Evolutionary conservation across 306 rosid species (phyloP), one percentile per base, ranked within the genome.

Genomic region (Lotus japonicus): DNA sequence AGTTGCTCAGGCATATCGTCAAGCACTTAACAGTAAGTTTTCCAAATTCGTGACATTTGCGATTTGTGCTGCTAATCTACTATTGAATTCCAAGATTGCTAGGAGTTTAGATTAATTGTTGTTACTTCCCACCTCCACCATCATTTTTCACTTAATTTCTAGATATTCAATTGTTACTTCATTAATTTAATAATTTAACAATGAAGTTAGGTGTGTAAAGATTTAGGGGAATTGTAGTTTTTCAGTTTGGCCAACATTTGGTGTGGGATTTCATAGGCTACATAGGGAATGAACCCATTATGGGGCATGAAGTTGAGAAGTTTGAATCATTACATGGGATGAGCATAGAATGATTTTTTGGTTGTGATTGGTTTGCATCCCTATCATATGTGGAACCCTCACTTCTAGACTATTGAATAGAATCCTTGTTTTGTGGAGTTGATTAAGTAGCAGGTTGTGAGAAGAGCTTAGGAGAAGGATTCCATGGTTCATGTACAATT

Each of bases 1-100:
- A 58, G 68, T 92, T 26, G 81, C 81, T 63, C 96, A 85, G 73
- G 98, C 98, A 31, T 92, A 92, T 75, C 98, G 90, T 76, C 96
- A 89, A 77, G 98, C 96, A 0, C 84, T 92, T 71, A 7, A 85
- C 5, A 89, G 98, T 92, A 82, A 82, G 92, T 58, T 43, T 74
- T 62, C 53, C 58, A 4, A 31, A 42, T 43, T 10, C 9, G 4
- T 54, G 14, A 10, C 31, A 28, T 59, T 31, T 74, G 60, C 17
- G 57, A 72, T 63, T 33, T 73, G 16, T 46, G 28, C 10, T 55
- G 64, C 35, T 18, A 13, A 46, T 44, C 60, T 45, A 38, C 36
- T 45, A 42, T 52, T 68, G 18, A 28, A 5, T 21, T 71, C 0
- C 15, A 19, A 7, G 55, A 12, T 16, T 58, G 39, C 33, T 61